Base-by-base conservation (phyloP, 306 rosid species). In the Citrullus mucosospermus region DNA sequence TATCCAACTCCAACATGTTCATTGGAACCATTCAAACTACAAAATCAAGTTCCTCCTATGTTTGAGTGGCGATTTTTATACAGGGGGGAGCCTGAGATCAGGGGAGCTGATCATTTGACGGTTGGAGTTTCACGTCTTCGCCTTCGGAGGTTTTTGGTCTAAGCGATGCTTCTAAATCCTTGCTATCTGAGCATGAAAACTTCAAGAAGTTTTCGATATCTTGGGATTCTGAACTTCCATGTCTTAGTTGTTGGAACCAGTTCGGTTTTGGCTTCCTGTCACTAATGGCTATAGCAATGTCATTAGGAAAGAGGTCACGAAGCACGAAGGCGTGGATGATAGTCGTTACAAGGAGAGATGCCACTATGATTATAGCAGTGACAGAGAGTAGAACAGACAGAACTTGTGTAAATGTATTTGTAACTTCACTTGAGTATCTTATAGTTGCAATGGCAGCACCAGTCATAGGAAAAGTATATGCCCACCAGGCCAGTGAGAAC, bases 401-500 rank as follows among this genome's bases (percentile, higher is more conserved):
- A 59, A 86, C 61, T 84, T 85, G 89, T 0, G 98, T 91, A 15
- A 84, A 86, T 10, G 25, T 57, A 70, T 67, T 82, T 30, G 92
- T 86, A 56, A 96, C 92, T 84, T 86, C 82, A 77, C 80, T 78
- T 59, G 99, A 90, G 90, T 96, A 96, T 76, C 83, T 85, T 56
- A 96, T 78, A n/a, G 97, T 88, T 66, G 99, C 98, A 82, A 90
- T 86, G 63, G 99, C 99, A 73, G 99, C 98, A 54, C 93, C 97
- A 18, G 99, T 91, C 99, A 96, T 96, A 46, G 99, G 99, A 80
- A 96, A 96, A 17, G 98, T 96, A 79, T 96, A 96, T 17, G 97
- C 99, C 99, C 99, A 95, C 99, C 99, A 95, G 28, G 99, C 85
- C 75, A 96, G 83, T 0, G 98, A 96, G 75, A 95, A 95, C 83